Base-by-base conservation (phyloP, 129 eudicot species). In the Lactuca saligna region DNA sequence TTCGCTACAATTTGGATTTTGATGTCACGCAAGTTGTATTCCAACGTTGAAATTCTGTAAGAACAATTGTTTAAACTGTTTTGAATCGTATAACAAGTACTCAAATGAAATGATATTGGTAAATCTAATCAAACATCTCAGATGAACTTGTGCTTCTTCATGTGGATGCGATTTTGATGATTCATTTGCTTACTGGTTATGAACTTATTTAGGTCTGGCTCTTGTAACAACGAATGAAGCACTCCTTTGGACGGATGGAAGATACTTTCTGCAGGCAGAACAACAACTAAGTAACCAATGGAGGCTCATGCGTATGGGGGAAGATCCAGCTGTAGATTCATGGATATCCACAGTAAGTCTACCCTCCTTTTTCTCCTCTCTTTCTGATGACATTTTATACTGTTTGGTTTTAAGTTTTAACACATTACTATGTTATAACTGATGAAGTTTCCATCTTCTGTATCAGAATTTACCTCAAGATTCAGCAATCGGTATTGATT, bases 231-330 rank as follows among this genome's bases (percentile, higher is more conserved):
- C 62, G 82, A 80, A 89, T 67, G 97, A 94, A 79, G 99, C 99
- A 55, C 82, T 84, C 55, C 81, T 94, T 63, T 94, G 99, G 99
- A 94, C 99, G 57, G 99, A 94, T 85, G 99, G 99, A 11, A 76
- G 99, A 64, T 94, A 94, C 82, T 94, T 89, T 68, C 72, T 94
- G 79, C 99, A 94, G 84, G 99, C 99, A 56, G 85, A 73, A 44
- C 79, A 85, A 60, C 80, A 94, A 70, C 82, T 94, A 62, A 81
- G 84, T 64, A 82, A 87, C 50, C 81, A 83, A 38, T 94, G 99
- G 99, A 88, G 72, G 84, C 97, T 94, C 80, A 94, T 94, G 99
- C 95, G 99, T 14, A 66, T 80, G 78, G 95, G 89, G 29, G 97
- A 89, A 83, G 97, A 94, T 46, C 97, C 96, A 66, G 34, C 82